Evolutionary conservation across 495 filamentous ascomycete species (phyloP), one percentile per base, ranked within the genome.

Genomic region (Lasiosphaeria hispida): DNA sequence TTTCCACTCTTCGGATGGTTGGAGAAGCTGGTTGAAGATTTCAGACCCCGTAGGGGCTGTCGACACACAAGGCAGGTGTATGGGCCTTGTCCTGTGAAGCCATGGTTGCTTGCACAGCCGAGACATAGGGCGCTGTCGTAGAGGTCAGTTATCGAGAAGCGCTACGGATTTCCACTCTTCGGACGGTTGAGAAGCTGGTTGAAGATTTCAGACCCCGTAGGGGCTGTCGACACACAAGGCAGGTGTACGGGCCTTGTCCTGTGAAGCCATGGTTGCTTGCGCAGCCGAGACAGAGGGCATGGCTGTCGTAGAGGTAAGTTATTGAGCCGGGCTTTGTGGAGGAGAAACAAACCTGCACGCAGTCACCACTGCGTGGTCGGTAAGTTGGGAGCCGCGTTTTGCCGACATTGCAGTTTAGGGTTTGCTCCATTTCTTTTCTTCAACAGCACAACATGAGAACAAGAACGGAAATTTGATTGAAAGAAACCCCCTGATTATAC

Each of bases 1-100:
- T 67, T 96, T 96, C 78, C 96, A 97, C 59, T 96, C 94, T 68
- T 97, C 93, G 0, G 88, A 85, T 0, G 92, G 93, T 55, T 89
- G 90, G 35, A 98, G 79, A 45, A 57, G 33, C 50, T 86, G 80
- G 1, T 87, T 86, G 17, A 85, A 79, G 2, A 91, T 85, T 15
- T 96, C 91, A 0, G 85, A 85, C 59, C 87, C 88, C 19, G 72
- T 66, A 98, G 79, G 4, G 75, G 73, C 3, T 84, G 81, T 39
- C 86, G 78, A 63, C 94, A 98, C n/a, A 90, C 92, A 49, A 93
- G 94, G 67, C 93, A 97, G 5, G 75, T 72, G 41, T 77, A 77
- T 10, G 80, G 76, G 1, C 76, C 74, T 33, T 83, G 76, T 19
- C 71, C 80, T 0, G 85, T 82, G 19, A 96, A 79, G 3, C 88